phyloP scores from a whole-genome alignment of 2,329 filamentous ascomycete genomes.

The Colletotrichum simmondsii region DNA sequence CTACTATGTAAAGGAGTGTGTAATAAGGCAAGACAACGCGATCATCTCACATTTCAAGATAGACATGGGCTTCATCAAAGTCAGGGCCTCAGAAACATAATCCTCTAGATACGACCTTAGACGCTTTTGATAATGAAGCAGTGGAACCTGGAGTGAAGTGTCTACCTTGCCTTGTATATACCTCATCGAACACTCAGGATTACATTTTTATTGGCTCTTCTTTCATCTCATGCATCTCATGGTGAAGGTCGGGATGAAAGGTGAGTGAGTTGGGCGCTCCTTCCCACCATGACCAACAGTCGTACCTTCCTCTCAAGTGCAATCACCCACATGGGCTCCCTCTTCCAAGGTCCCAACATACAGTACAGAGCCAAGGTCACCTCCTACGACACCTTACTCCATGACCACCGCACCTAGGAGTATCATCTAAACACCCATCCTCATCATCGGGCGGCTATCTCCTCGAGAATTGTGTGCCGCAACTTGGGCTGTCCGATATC shows the following conservation, averaged over 20 bases:
- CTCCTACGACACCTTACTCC: background rate
- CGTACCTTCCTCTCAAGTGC: conserved; percentile 4
- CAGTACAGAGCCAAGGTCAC: background rate
- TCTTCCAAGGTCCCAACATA: background rate
- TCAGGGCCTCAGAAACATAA: background rate
- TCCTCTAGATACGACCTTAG: background rate
- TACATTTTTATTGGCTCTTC: background rate
- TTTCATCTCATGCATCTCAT: background rate
- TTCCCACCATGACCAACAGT: background rate
- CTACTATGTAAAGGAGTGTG: background rate
- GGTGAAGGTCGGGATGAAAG: background rate
- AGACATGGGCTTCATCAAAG: background rate
- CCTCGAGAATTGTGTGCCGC: background rate
- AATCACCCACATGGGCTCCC: background rate
- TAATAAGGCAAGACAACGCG: background rate
- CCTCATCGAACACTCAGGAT: background rate
- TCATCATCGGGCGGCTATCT: background rate
- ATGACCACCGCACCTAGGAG: background rate
- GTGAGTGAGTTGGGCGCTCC: background rate
- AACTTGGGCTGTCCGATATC: background rate
- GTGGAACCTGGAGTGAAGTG: background rate
- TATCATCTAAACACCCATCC: background rate
- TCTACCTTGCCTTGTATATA: background rate
- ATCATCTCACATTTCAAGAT: background rate
- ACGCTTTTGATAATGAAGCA: background rate